Evolutionary conservation across 169 alveolate species (phyloP).

Genomic region (Plasmodium malariae): DNA sequence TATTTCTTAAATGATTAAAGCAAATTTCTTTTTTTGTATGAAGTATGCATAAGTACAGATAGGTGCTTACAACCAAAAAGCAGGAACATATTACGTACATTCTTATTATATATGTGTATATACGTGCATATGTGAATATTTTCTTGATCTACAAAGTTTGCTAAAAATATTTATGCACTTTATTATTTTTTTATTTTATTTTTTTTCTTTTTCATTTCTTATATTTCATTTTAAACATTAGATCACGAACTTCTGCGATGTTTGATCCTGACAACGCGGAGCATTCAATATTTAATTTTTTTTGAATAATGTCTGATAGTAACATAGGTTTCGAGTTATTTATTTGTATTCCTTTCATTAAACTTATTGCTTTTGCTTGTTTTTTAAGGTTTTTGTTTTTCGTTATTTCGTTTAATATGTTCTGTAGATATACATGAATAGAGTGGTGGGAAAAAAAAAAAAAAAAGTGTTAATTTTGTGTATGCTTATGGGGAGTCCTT

Average conservation of each 20-base stretch:
- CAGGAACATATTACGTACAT: background rate
- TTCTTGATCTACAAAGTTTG: no score
- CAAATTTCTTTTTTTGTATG: background rate
- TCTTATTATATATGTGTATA: no score
- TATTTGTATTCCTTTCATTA: slow-evolving; percentile 90
- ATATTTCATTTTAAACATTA: no score
- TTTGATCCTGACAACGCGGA: slow-evolving; percentile 91
- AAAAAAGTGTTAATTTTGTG: background rate
- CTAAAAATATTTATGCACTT: no score
- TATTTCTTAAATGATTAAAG: no score
- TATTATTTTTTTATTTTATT: background rate
- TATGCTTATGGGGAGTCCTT: background rate
- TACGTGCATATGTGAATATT: no score
- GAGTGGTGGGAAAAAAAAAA: slow-evolving; percentile 14
- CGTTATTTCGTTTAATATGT: slow-evolving; percentile 77
- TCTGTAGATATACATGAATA: slow-evolving; percentile 24
- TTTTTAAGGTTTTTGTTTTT: slow-evolving; percentile 75
- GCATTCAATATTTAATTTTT: slow-evolving; percentile 85
- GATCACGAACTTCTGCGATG: slow-evolving; percentile 87
- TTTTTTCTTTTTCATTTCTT: background rate
- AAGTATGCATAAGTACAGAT: background rate
- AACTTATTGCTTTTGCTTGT: slow-evolving; percentile 86
- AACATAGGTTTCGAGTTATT: slow-evolving; percentile 82
- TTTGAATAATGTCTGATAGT: slow-evolving; percentile 83
- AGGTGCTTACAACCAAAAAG: background rate